phyloP scores from a whole-genome alignment of 306 rosid genomes.

The Vigna radiata region DNA sequence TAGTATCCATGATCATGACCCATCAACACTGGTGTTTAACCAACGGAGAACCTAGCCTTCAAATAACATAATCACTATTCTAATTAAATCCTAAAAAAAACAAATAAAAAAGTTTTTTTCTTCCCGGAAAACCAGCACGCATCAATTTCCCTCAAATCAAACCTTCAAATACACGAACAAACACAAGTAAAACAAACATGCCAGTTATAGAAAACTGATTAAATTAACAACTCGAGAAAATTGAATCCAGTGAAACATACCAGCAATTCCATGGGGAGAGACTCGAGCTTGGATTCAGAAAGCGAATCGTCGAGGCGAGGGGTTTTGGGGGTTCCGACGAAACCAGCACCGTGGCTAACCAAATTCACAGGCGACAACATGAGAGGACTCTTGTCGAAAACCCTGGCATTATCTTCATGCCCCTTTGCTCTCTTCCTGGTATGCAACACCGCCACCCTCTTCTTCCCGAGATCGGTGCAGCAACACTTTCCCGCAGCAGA shows the following conservation, averaged over 20 bases:
- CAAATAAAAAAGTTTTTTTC: background rate
- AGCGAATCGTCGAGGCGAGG: constrained; percentile 62
- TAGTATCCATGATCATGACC: background rate
- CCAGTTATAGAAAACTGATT: background rate
- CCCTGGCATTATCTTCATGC: constrained; percentile 43
- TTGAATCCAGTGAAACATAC: constrained; percentile 44
- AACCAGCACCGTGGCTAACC: constrained; percentile 51
- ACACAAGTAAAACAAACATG: background rate
- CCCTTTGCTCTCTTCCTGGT: constrained; percentile 42
- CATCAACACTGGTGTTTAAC: background rate
- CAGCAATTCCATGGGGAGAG: constrained; percentile 86
- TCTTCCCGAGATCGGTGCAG: constrained; percentile 73
- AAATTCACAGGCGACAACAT: constrained; percentile 83
- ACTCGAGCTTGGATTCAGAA: constrained; percentile 80
- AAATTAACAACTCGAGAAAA: background rate
- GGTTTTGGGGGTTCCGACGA: constrained; percentile 69
- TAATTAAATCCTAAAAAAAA: background rate
- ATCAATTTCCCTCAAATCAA: background rate
- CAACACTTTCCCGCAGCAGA: constrained; percentile 46
- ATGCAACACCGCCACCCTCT: constrained; percentile 62
- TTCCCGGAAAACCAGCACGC: background rate
- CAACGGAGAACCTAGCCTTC: background rate
- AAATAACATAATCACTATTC: background rate
- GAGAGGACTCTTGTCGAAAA: constrained; percentile 66
- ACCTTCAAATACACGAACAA: background rate